A percentile compares a stretch with the other conserved stretches of the same genome.
Evolutionary conservation across 306 rosid species (phyloP).

Genomic region (Heteromeles arbutifolia): DNA sequence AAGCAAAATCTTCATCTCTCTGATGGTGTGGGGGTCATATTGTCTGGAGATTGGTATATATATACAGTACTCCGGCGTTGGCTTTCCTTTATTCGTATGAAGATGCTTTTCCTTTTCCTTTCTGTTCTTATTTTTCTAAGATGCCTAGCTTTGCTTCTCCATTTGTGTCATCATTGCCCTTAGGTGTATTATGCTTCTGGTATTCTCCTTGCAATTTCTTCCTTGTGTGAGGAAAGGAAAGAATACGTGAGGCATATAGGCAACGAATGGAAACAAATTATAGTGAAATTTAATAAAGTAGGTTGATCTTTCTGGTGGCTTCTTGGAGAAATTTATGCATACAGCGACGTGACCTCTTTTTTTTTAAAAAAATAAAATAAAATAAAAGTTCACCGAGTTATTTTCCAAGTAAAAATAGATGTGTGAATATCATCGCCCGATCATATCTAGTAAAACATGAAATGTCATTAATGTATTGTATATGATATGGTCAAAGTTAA

Average conservation of each 20-base stretch:
- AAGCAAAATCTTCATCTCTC: constrained; percentile 47
- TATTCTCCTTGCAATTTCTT: constrained; percentile 1
- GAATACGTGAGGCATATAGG: not conserved
- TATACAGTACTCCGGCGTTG: constrained; percentile 9
- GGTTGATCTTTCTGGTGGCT: not conserved
- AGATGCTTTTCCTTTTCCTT: constrained; percentile 15
- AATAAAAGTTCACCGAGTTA: too few species aligned
- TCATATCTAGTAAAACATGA: not conserved
- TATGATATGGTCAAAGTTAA: not conserved
- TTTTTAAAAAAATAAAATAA: too few species aligned
- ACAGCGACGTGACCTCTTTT: too few species aligned
- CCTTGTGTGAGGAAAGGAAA: not conserved
- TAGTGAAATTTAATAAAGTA: not conserved
- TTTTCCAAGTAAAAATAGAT: too few species aligned
- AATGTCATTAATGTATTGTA: not conserved
- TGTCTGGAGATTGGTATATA: constrained; percentile 11
- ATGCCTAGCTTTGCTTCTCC: constrained; percentile 31
- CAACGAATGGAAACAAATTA: not conserved
- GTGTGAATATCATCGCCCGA: too few species aligned
- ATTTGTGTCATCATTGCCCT: not conserved
- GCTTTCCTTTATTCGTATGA: not conserved
- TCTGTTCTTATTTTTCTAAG: not conserved
- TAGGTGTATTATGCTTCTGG: not conserved
- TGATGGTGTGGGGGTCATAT: constrained; percentile 9
- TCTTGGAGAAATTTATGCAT: not conserved